Evolutionary conservation across 495 filamentous ascomycete species (phyloP), one percentile per base, ranked within the genome.

Genomic region (Geoglossum glabrum): DNA sequence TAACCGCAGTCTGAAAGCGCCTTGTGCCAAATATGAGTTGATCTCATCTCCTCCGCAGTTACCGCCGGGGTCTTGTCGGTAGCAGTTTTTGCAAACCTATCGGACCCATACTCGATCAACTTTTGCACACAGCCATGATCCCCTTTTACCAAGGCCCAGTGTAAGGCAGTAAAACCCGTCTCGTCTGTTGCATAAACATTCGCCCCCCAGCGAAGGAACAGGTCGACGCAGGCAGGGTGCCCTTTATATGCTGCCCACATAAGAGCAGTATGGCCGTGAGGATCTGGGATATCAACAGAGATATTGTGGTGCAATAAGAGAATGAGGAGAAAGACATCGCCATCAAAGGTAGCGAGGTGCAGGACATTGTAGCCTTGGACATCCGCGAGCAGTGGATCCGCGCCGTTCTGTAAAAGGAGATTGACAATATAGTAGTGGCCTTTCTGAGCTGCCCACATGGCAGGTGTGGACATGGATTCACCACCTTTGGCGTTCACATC

Each of bases 241-340:
- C 93, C 93, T 66, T 97, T 98, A 70, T 98, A 98, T 30, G 90
- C 90, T 26, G 93, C 86, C 92, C 92, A 98, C 92, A 98, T 98
- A 55, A 98, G 71, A 38, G 80, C 82, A 0, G 93, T 97, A 69
- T 98, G 93, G 11, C 87, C 85, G 63, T 86, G 85, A 55, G 84
- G 75, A 70, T 98, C 92, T 34, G 82, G 76, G 19, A 87, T 84
- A 66, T 98, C 92, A 58, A 98, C 83, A 13, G 89, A 85, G 43
- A 98, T 89, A 63, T 89, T 87, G 64, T 95, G 87, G 69, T 97
- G 92, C 1, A 98, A 73, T 15, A 87, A 74, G 3, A 98, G 72
- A 28, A 90, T 76, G n/a, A 98, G 74, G 51, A 95, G 75, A 62
- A 92, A 84, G n/a, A 94, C 84, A 65, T 95, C 96, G 61, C 93